These are phyloP conservation scores for Pinus taeda DNA, from an alignment of 75 land plant species.

Conservation along the genomic window DNA sequence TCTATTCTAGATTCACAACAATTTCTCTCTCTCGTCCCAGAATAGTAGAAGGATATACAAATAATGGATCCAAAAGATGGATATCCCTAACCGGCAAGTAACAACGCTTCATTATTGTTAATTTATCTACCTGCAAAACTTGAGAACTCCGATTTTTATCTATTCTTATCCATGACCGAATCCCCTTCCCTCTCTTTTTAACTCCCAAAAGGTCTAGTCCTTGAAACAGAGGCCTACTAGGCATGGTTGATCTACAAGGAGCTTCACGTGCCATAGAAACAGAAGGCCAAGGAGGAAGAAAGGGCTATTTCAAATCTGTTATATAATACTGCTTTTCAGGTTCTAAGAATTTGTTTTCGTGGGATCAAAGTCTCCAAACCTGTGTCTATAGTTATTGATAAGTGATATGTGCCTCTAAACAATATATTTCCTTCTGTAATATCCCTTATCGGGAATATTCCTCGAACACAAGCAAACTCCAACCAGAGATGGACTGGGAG, in stretches of 20 bases:
- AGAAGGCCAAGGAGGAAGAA: constrained; percentile 51
- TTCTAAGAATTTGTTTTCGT: neutral
- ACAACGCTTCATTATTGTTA: constrained; percentile 93
- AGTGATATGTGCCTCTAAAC: neutral
- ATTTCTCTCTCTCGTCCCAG: constrained; percentile 96
- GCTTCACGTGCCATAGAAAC: constrained; percentile 20
- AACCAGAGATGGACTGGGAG: too few species aligned
- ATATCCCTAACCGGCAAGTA: constrained; percentile 96
- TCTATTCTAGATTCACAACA: constrained; percentile 96
- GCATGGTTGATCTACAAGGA: neutral
- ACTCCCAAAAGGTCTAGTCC: constrained; percentile 61
- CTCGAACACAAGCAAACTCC: too few species aligned
- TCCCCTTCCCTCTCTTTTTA: constrained; percentile 90
- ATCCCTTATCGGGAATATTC: too few species aligned
- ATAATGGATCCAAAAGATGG: constrained; percentile 87
- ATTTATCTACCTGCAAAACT: constrained; percentile 87
- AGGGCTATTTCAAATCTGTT: constrained; percentile 59
- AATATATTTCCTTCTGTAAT: neutral
- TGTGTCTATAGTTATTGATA: neutral
- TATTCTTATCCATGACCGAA: constrained; percentile 91
- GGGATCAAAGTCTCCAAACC: neutral
- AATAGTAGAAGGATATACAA: constrained; percentile 96
- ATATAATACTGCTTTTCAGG: constrained; percentile 13
- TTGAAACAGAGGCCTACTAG: constrained; percentile 58
- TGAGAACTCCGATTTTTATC: constrained; percentile 73